Base-by-base conservation (phyloP, 441 rosid species). In the Euphorbia schlechtendalii region DNA sequence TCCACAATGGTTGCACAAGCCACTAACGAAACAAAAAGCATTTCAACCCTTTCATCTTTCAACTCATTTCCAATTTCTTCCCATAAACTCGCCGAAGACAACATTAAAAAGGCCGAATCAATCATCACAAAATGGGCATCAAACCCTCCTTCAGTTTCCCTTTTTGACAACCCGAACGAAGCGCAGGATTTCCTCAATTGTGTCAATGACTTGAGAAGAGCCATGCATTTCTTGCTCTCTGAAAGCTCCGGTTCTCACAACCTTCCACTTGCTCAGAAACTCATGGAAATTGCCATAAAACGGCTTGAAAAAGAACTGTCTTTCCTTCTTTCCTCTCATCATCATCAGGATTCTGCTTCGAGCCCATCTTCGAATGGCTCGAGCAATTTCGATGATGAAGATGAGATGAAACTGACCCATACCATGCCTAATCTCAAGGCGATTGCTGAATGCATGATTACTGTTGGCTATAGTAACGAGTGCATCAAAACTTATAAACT, bases 401-500 rank as follows among this genome's bases (percentile, higher is more conserved):
- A 69, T 34, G 89, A 74, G 69, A 73, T 64, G 61, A 78, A 68
- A 66, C 72, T 87, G 0, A 77, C 65, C 3, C 46, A 69, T 62
- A 52, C 43, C 13, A 60, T 80, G 65, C 67, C 73, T 11, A 90
- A 87, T 69, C 76, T 89, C 66, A 87, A 80, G 72, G 64, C 74
- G 51, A 86, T 89, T 10, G 89, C 88, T 5, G 86, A 81, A 36
- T 83, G 88, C 64, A 86, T 92, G 96, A 83, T 86, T 8, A 63
- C 82, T 0, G 56, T 78, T 10, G 98, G 98, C 0, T 86, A 85
- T 61, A 78, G 72, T 1, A 82, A 75, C 52, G 96, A 92, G 69
- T 92, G 96, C 46, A 64, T 79, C 46, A 77, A 60, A 38, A 74
- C 78, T 15, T 92, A 89, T 74, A 82, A 77, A 60, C 65, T 69